Evolutionary conservation across 164 flowering plant genomes (phyloP).

Genomic region (Euptelea pleiosperma): DNA sequence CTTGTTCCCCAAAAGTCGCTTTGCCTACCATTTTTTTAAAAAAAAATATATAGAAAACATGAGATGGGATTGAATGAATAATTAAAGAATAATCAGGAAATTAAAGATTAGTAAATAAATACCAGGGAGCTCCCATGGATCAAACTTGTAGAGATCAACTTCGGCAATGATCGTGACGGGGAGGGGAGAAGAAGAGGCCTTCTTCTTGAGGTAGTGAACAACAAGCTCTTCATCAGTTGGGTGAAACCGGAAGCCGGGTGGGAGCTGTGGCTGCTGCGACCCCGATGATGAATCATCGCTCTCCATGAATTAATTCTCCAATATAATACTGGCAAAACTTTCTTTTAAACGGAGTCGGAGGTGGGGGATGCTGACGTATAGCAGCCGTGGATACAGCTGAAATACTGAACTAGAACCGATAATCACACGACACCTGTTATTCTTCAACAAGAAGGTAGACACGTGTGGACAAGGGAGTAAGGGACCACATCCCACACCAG

Average conservation of each 20-base stretch:
- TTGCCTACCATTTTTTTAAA: conserved; percentile 38
- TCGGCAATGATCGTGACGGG: conserved; percentile 78
- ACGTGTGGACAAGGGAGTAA: conserved; percentile 24
- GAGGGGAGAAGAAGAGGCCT: conserved; percentile 51
- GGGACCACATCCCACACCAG: conserved; percentile 31
- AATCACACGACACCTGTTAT: conserved; percentile 28
- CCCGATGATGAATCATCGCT: conserved; percentile 58
- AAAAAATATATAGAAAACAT: too few relatives aligned
- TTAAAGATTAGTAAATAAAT: conserved; percentile 1
- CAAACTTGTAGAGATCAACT: conserved; percentile 74
- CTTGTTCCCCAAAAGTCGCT: conserved; percentile 84
- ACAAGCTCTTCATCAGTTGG: conserved; percentile 86
- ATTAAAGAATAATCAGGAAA: neutral
- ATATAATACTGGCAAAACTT: too few relatives aligned
- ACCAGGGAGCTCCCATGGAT: conserved; percentile 93
- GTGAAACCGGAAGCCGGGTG: conserved; percentile 79
- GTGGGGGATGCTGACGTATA: conserved; percentile 15
- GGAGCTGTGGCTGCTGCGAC: conserved; percentile 63
- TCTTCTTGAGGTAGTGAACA: conserved; percentile 72
- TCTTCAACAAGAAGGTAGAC: conserved; percentile 13
- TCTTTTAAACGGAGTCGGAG: neutral
- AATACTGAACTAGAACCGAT: conserved; percentile 12
- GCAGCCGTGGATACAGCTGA: conserved; percentile 2
- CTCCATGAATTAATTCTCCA: conserved; percentile 27
- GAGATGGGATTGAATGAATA: too few relatives aligned